Conservation (phyloP, 2,329 filamentous ascomycete genomes). For the Didymosphaeria variabile region DNA sequence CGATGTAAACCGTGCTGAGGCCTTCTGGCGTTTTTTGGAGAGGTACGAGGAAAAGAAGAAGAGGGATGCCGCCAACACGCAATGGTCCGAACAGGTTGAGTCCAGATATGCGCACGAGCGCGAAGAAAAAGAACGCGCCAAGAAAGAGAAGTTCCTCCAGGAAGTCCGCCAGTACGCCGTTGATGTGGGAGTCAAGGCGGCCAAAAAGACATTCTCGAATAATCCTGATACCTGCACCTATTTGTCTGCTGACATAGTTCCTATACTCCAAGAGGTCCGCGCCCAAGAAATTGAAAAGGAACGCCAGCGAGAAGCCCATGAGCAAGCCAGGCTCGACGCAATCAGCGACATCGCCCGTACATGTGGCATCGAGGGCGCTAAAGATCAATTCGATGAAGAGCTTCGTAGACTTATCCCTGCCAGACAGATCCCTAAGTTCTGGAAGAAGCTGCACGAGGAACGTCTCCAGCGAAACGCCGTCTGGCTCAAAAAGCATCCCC, state of each 20-base stretch:
- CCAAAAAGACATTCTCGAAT: neutral
- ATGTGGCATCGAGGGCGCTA: neutral
- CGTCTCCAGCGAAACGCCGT: too few species aligned
- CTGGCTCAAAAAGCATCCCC: too few species aligned
- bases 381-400: neutral
- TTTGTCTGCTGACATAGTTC: neutral
- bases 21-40: neutral
- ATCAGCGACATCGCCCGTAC: neutral
- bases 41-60: neutral
- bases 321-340: neutral
- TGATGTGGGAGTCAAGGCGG: neutral
- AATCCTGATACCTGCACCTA: neutral
- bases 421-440: too few species aligned
- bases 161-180: neutral
- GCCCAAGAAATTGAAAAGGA: neutral
- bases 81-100: neutral
- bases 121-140: neutral
- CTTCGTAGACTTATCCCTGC: too few species aligned
- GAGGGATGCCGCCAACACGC: neutral
- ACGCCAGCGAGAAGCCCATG: neutral
- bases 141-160: neutral
- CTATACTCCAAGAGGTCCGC: neutral
- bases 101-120: neutral
- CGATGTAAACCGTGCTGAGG: neutral
- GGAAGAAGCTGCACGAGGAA: too few species aligned